Base-by-base conservation (phyloP, 495 filamentous ascomycete species). In the Beverwykella pulmonaria region DNA sequence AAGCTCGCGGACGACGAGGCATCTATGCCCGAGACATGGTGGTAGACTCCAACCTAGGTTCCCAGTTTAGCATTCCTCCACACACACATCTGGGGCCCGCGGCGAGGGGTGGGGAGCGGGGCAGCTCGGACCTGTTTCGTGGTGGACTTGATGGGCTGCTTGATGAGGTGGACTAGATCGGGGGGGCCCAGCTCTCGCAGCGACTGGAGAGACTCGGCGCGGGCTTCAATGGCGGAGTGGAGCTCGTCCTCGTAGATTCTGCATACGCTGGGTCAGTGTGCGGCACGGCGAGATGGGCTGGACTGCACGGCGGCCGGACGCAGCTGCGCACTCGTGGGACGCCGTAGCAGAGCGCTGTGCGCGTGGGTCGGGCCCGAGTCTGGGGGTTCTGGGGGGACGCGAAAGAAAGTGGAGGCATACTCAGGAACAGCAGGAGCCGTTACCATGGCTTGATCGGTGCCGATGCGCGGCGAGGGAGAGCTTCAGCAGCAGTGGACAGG, bases 11-110 rank as follows among this genome's bases (percentile, higher is more conserved):
- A 98, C 8, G 93, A 97, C 46, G 94, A 98, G 36, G 95, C 94
- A 76, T 98, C 94, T 64, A 97, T 88, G 57, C 94, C 94, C 54
- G 93, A 97, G 73, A 97, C 94, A 88, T 98, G 93, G 78, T 98
- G 94, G 76, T 98, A 98, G 54, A 96, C 87, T 26, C 93, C 94
- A 68, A 85, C 87, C 91, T 98, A 34, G 71, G 6, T 20, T 26
- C 55, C 9, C 1, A 9, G 23, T 36, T 66, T 36, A 55, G 54
- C 25, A 68, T 44, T n/a, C 26, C 46, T 63, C 68, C 29, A 36
- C 8, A 20, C 8, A 20, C 23, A 23, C 23, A 25, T 44, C 15
- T 19, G 27, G 12, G 12, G 6, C 8, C 60, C 8, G 39, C 17
- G 17, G 17, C 39, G 39, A 44, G 17, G 39, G 39, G 17, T 14